Evolutionary conservation across 106 monocot genomes (phyloP), one percentile per base, ranked within the genome.

Genomic region (Ottelia alismoides): DNA sequence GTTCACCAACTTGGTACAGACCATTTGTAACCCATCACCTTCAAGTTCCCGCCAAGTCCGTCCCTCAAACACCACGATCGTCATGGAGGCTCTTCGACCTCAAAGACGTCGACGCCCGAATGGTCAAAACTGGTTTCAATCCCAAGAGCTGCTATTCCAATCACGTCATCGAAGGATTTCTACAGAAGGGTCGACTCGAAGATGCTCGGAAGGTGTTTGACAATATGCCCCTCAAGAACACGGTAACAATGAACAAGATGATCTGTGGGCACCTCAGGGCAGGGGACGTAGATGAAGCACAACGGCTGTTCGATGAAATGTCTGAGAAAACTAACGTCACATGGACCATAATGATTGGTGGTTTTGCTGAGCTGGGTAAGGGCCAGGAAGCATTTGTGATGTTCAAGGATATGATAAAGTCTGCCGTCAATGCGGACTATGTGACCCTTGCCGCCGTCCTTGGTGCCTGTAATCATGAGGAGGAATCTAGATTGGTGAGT

Each of bases 321-420:
- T 0, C 43, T 9, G 61, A 76, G 1, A 84, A 80, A 29, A 81
- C 52, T 22, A 51, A 47, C 1, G 78, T 96, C 25, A 76, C 88
- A 0, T 96, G 94, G 94, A 96, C 94, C n/a, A 74, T 88, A n/a
- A 73, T 96, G 76, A 69, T 96, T 2, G 78, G 66, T 5, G 81
- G 70, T 0, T 78, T 60, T 50, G 30, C 81, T 1, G 28, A 70
- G 22, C 51, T 22, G 18, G 46, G 51, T 7, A 46, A 51, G 16
- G 22, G 57, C 28, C 3, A 28, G 0, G 71, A 72, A 29, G 77
- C 94, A 0, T 70, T 79, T 24, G 45, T 20, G 20, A 60, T 79
- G 22, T 88, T 78, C 52, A 47, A 18, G 10, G 63, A 60, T 27
- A 96, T 85, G 85, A 43, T 52, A 60, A 11, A 30, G 31, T 61